Base-by-base conservation (phyloP, 1,284 basidiomycete genomes). In the Exobasidium cylindrosporum region DNA sequence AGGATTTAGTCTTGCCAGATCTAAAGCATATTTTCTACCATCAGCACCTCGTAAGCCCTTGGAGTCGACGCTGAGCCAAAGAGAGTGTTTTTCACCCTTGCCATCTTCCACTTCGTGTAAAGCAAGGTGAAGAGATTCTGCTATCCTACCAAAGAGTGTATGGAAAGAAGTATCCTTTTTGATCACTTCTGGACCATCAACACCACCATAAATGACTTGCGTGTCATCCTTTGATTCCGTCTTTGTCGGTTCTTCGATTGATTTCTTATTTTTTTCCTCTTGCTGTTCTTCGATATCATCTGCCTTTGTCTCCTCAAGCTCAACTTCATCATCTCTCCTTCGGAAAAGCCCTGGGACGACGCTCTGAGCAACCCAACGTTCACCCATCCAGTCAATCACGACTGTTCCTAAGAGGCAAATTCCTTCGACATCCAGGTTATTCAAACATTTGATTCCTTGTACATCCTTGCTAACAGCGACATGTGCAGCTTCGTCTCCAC, bases 221-320 rank as follows among this genome's bases (percentile, higher is more conserved):
- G 73, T 85, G 54, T 82, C 80, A 31, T 79, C 65, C 54, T 76
- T 70, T 50, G 76, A 71, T 65, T 76, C 71, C 35, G 70, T 68
- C 63, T 76, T 74, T 7, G 17, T 17, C 17, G 17, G 10, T 28
- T 50, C 47, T 50, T 21, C 47, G 2, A 24, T 24, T 23, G 47
- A 2, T 13, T 13, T 28, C n/a, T 21, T 13, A n/a, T 55, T 55
- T 21, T 31, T 29, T 31, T 63, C 64, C 44, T 72, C 69, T 26
- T 68, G 70, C 61, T 88, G 88, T 67, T 89, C 87, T 7, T 17
- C 17, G 35, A 40, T 40, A 87, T 87, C 30, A 89, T 88, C 73
- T 88, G 84, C 83, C 89, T 88, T 21, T 69, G 72, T 61, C 53
- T 76, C 45, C 7, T 62, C 69, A 28, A 70, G 70, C 6, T 59